Percentiles rank a stretch among this genome's conserved stretches.
Evolutionary conservation across 495 filamentous ascomycete genomes (phyloP).

Genomic region (Terfezia claveryi): DNA sequence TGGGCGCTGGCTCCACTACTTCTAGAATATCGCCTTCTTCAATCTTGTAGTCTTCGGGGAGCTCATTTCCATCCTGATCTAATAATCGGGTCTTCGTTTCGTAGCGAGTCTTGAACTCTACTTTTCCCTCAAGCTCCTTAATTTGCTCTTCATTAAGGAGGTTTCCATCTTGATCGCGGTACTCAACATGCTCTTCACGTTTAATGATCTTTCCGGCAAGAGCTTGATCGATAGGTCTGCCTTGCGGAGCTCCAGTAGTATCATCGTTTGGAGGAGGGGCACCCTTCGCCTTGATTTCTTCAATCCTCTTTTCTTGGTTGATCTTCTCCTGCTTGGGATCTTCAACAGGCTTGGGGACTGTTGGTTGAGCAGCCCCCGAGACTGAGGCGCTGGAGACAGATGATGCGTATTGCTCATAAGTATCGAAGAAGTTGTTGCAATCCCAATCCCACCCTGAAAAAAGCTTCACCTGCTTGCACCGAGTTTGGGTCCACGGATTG

Average conservation of each 20-base stretch:
- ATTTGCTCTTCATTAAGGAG: slow-evolving; percentile 67
- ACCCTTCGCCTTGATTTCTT: slow-evolving; percentile 2
- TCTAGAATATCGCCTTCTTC: slow-evolving; percentile 17
- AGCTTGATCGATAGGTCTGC: too few species aligned
- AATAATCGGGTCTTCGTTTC: slow-evolving; percentile 74
- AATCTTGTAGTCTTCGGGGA: slow-evolving; percentile 24
- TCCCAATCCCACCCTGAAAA: slow-evolving; percentile 88
- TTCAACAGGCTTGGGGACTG: slow-evolving; percentile 10
- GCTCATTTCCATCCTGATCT: slow-evolving; percentile 51
- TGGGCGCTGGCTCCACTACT: neutral
- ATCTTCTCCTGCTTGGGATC: slow-evolving; percentile 1
- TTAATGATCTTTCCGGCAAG: slow-evolving; percentile 20
- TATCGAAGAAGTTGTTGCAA: slow-evolving; percentile 74
- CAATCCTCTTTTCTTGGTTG: neutral
- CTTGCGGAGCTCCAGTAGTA: slow-evolving; percentile 7
- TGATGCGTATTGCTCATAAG: slow-evolving; percentile 20
- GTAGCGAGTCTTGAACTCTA: slow-evolving; percentile 82
- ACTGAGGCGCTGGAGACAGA: slow-evolving; percentile 2
- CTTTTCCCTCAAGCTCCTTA: slow-evolving; percentile 64
- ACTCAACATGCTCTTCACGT: slow-evolving; percentile 72
- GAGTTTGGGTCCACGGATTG: slow-evolving; percentile 71
- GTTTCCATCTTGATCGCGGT: slow-evolving; percentile 85
- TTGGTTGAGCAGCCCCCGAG: slow-evolving; percentile 2
- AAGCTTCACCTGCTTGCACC: slow-evolving; percentile 72
- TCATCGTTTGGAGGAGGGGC: slow-evolving; percentile 19